Evolutionary conservation across 108 stramenopile species (phyloP).

Genomic region (Pinguiococcus pyrenoidosus): DNA sequence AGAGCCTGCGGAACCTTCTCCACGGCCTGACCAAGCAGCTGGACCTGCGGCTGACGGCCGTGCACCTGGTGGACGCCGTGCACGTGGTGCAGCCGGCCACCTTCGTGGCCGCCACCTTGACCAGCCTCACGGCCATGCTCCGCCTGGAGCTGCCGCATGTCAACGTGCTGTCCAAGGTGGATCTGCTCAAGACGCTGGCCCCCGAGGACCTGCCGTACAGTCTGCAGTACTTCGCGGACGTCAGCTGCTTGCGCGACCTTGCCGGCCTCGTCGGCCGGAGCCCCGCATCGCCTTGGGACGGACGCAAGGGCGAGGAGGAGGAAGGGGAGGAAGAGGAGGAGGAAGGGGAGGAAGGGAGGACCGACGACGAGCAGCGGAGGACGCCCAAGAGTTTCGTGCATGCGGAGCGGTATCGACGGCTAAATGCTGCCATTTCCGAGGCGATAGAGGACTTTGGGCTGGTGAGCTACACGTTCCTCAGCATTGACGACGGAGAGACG

Average conservation of each 20-base stretch:
- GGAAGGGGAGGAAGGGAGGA: not conserved
- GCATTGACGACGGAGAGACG: conserved; percentile 33
- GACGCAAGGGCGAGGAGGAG: not conserved
- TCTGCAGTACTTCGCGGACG: too few relatives aligned
- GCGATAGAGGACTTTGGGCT: conserved; percentile 38
- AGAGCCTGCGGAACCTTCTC: conserved; percentile 51
- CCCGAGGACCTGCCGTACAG: not conserved
- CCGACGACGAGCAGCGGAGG: not conserved
- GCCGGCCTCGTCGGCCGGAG: not conserved
- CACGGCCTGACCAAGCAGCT: conserved; percentile 48
- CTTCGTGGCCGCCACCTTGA: conserved; percentile 79
- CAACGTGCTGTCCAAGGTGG: conserved; percentile 86
- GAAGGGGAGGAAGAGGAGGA: not conserved
- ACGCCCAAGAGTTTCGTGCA: not conserved
- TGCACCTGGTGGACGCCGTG: conserved; percentile 95
- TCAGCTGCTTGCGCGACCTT: not conserved
- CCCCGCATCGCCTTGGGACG: too few relatives aligned
- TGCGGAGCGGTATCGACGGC: conserved; percentile 3
- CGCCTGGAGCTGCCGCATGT: conserved; percentile 85
- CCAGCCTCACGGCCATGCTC: conserved; percentile 81
- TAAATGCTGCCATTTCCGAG: conserved; percentile 33
- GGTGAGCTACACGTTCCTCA: conserved; percentile 30
- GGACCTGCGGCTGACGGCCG: conserved; percentile 68
- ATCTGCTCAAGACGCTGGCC: conserved; percentile 40
- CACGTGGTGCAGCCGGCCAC: conserved; percentile 33